Base-by-base conservation (phyloP, 164 flowering plant species). In the Tetracentron sinense region DNA sequence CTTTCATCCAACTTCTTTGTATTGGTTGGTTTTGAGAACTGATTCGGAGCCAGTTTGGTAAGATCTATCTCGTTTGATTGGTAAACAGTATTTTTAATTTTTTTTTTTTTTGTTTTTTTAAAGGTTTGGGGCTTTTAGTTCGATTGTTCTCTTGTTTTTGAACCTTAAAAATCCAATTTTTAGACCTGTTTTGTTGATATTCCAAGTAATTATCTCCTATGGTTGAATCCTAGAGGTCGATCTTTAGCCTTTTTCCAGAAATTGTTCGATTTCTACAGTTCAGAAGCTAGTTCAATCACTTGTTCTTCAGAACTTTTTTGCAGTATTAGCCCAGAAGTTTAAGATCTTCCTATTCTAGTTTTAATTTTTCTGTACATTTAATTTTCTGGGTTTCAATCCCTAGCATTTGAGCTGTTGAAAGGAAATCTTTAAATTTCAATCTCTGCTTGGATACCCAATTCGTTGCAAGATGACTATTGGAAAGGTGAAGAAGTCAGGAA, bases 381-480 rank as follows among this genome's bases (percentile, higher is more conserved):
- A 4, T 51, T 25, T 25, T 51, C 6, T 23, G 0, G 17, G 7
- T 23, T 25, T 51, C 12, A 7, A 23, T 25, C 28, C 27, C 4
- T 1, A 51, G 23, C 19, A 50, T 11, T 3, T 23, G 4, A 19
- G 6, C 10, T 33, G 38, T 33, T 33, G 4, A n/a, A n/a, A 17
- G 23, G n/a, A 20, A 10, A 3, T 51, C 17, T 10, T 14, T 11
- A 2, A 20, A 2, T 51, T 51, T 11, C 47, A 30, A 15, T 44
- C 25, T 22, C 7, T 22, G 20, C 6, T 22, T 30, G 30, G 20
- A 30, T 20, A 15, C n/a, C 20, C 54, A 29, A 42, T n/a, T 30
- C 20, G 19, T 67, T 42, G 21, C 31, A 80, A 67, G 69, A 88
- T 86, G 91, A 84, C 88, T 12, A 77, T 68, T 22, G 79, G 71